Conservation (phyloP, 306 rosid genomes). For the Canavalia ensiformis region DNA sequence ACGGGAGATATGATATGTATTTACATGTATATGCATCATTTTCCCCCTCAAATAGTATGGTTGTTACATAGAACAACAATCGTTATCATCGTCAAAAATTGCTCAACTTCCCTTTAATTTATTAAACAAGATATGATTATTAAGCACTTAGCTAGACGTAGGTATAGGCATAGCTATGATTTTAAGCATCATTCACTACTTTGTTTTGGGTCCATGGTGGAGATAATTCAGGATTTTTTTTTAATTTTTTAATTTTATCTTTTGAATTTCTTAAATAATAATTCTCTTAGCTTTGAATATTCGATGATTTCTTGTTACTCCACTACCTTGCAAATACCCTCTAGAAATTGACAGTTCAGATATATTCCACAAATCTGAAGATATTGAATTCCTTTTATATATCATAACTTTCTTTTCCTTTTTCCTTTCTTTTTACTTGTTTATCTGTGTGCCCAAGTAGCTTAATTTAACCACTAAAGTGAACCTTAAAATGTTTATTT, state of each 20-base stretch:
- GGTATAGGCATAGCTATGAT: constrained; percentile 45
- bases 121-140: constrained; percentile 31
- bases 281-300: constrained; percentile 11
- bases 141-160: constrained; percentile 14
- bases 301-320: constrained; percentile 3
- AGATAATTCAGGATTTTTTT: constrained; percentile 10
- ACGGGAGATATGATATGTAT: neutral
- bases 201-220: constrained; percentile 28
- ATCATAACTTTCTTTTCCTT: neutral
- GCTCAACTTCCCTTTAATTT: neutral
- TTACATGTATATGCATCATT: neutral
- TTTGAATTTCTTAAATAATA: constrained; percentile 4
- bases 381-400: neutral
- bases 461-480: neutral
- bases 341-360: constrained; percentile 11
- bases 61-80: neutral
- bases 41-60: neutral
- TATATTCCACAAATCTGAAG: neutral
- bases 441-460: neutral
- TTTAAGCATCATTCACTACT: constrained; percentile 32
- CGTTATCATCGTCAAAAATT: constrained; percentile 4
- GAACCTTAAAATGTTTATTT: neutral
- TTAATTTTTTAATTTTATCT: neutral
- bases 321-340: neutral
- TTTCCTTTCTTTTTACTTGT: neutral